Base-by-base conservation (phyloP, 2,329 filamentous ascomycete species). In the Monilinia polystroma region DNA sequence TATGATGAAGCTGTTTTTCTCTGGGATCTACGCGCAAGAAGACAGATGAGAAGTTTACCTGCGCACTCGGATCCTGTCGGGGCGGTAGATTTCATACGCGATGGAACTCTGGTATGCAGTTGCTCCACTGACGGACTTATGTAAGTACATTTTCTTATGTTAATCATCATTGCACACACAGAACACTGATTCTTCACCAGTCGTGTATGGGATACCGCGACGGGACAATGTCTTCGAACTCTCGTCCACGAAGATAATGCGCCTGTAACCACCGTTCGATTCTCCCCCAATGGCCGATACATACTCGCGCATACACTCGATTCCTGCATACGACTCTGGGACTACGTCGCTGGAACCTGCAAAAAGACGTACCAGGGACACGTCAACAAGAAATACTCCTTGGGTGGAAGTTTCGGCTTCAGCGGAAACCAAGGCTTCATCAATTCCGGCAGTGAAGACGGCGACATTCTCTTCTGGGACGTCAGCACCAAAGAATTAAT, bases 281-380 rank as follows among this genome's bases (percentile, higher is more conserved):
- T 99, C 80, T 90, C 90, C 6, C 94, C 95, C 3, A 99, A 99
- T 75, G 94, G 95, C 23, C 93, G 91, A 70, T 97, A 91, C 76
- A 90, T 99, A 65, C 85, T 98, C 3, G 94, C 95, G 16, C 97
- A 91, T 78, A 97, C 92, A 70, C 84, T 97, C 71, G 95, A 99
- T 80, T 91, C 89, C 68, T 94, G 91, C 76, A 85, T 99, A 57
- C 88, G 95, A 2, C 81, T 99, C 29, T 99, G 95, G 95, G 91
- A 97, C 77, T 99, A 98, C 76, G 90, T 96, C 11, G 87, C 92
- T 49, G 94, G 94, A 10, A 87, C 88, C 38, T 95, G 95, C 72
- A 90, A 97, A 74, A 99, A 99, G 83, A 99, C 95, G 18, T 99
- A 98, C 78, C 93, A 97, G 77, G 95, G 95, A 0, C 95, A 98